phyloP scores from a whole-genome alignment of 306 rosid species.

The Cucumis hystrix region DNA sequence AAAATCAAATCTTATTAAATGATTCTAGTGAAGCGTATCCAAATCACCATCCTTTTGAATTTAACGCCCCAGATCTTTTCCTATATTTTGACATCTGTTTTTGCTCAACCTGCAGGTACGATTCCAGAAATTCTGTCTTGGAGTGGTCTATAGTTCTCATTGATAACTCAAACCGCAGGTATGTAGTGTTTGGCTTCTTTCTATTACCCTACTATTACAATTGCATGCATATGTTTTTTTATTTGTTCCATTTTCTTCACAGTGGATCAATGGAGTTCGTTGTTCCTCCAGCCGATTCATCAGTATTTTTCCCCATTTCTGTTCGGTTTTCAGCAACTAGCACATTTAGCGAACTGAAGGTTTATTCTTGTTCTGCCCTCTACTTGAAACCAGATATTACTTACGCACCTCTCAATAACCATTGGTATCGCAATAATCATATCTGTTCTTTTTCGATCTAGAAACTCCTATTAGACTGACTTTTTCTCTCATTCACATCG shows the following conservation, averaged over 20 bases:
- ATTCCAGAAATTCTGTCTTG: conserved; percentile 67
- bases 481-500: neutral
- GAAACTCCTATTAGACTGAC: neutral
- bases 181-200: neutral
- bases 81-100: neutral
- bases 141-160: conserved; percentile 72
- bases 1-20: neutral
- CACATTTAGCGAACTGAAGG: conserved; percentile 88
- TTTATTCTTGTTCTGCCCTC: conserved; percentile 9
- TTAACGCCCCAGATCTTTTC: neutral
- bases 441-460: neutral
- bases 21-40: neutral
- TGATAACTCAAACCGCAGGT: conserved; percentile 93
- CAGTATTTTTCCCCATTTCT: conserved; percentile 79
- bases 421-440: neutral
- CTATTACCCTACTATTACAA: neutral
- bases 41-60: neutral
- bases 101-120: conserved; percentile 43
- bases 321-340: conserved; percentile 60
- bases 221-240: neutral
- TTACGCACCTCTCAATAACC: neutral
- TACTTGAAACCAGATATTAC: neutral
- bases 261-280: conserved; percentile 95
- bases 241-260: conserved; percentile 14
- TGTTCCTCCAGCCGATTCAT: conserved; percentile 79